Base-by-base conservation (phyloP, 371 early-diverging fungal species). In the Mortierella sp. region DNA sequence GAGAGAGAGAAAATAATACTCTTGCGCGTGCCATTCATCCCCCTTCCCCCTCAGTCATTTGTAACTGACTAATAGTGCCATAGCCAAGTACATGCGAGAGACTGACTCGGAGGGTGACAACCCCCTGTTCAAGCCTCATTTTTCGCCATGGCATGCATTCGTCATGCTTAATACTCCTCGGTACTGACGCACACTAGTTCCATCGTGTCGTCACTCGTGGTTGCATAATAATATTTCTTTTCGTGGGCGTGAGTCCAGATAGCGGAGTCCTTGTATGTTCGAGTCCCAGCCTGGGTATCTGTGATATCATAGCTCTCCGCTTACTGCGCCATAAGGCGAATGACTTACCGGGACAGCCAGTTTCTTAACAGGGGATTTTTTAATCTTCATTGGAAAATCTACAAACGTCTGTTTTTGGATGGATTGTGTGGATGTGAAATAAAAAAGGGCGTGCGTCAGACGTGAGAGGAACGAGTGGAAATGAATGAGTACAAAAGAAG, bases 331-430 rank as follows among this genome's bases (percentile, higher is more conserved):
- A 21, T 4, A 42, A 30, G 19, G 7, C n/a, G 27, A 21, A 24
- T 9, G 59, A 59, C 81, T 84, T 85, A 90, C 90, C 60, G 88
- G 84, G 28, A 84, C 83, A 8, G 83, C 82, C 72, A 87, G 82
- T 70, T 86, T 86, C 75, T 87, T 87, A 28, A 89, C 85, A 30
- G 89, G 86, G 5, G 87, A 79, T 81, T 89, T 90, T 72, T 78
- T 90, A 78, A 89, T 90, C 81, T 88, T 90, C 89, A 90, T 90
- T 78, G 48, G 37, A 44, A 23, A 30, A 23, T 15, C 61, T 47
- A 34, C 37, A 34, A 14, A 14, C 37, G n/a, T 34, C 37, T 34
- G 7, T 34, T 34, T 4, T 34, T 14, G 37, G 4, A 14, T 2
- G 37, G 5, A 14, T 2, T 7, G 37, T 34, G 37, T n/a, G n/a